Evolutionary conservation across 2,329 filamentous ascomycete genomes (phyloP), one percentile per base, ranked within the genome.

Genomic region (Venturia nashicola): DNA sequence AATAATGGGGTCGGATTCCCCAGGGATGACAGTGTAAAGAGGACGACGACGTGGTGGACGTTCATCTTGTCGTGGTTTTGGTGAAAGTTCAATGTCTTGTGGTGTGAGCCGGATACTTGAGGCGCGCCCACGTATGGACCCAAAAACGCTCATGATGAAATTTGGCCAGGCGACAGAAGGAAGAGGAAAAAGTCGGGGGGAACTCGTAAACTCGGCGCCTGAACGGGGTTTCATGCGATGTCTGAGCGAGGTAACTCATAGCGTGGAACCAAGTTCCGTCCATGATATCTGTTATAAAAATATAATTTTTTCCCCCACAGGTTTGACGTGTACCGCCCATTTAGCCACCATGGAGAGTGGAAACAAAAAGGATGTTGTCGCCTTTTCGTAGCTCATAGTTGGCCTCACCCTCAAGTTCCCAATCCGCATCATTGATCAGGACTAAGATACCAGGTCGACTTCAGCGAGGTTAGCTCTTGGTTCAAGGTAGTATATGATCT

Each of bases 321-420:
- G 20, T 36, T 57, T 57, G 51, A 36, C 27, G 14, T 11, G 7
- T 8, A 57, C 32, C 5, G 18, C 2, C 12, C 12, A n/a, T 27
- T 43, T 55, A 65, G 36, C 94, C 94, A 65, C 94, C 94, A 75
- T 99, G 94, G 66, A 99, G 80, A 20, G 94, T 99, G 66, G 92
- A 97, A 67, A 99, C 92, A 77, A 99, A 99, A 68, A 97, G 80
- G 69, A 99, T 89, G 72, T 89, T 93, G 78, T 99, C 94, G 65
- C 86, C 83, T 66, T 80, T 76, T 76, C 93, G 86, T 65, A 99
- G 77, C 76, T 91, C 87, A 73, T 97, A 97, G 68, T 86, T 83
- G 72, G 94, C 91, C 76, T 97, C 93, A 20, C 92, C 94, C 76
- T 97, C 94, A 14, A 99, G 83, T 75, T 97, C 94, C 94, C 94